Conservation (phyloP, 2,329 filamentous ascomycete species). For the Hypoxylon sp. region DNA sequence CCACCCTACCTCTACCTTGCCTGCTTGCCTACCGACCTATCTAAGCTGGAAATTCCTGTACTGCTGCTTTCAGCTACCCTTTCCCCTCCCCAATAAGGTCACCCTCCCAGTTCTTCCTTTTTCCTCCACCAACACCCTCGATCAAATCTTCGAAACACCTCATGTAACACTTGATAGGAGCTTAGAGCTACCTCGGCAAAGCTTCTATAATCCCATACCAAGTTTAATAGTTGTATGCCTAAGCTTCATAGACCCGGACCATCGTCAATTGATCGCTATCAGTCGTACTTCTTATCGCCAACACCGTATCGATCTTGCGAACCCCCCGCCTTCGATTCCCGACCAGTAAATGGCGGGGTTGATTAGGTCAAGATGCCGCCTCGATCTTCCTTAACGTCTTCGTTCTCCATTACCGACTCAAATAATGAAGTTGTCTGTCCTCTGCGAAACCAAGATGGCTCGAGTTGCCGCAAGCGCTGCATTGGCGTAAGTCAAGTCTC, state of each 20-base stretch:
- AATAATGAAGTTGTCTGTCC: constrained; percentile 98
- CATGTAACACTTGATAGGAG: constrained; percentile 61
- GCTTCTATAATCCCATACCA: constrained; percentile 41
- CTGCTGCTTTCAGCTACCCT: constrained; percentile 46
- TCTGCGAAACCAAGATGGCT: constrained; percentile 94
- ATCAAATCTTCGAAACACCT: constrained; percentile 59
- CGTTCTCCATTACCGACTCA: constrained; percentile 91
- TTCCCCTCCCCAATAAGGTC: constrained; percentile 42
- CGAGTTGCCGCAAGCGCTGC: constrained; percentile 96
- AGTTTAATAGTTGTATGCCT: constrained; percentile 43
- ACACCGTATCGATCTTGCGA: constrained; percentile 47
- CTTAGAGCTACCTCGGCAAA: constrained; percentile 56
- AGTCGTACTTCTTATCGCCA: constrained; percentile 49
- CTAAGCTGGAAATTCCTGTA: constrained; percentile 44
- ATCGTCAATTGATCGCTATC: constrained; percentile 47
- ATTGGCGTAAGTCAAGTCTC: constrained; percentile 84
- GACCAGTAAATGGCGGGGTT: constrained; percentile 67
- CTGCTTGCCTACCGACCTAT: constrained; percentile 38
- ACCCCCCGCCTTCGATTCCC: constrained; percentile 57
- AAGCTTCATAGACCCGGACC: constrained; percentile 41
- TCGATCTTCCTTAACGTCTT: constrained; percentile 86
- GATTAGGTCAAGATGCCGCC: constrained; percentile 82
- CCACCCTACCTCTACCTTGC: constrained; percentile 32
- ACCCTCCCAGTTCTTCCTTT: constrained; percentile 40
- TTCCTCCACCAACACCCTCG: constrained; percentile 48